Percentiles rank a stretch among this genome's conserved stretches.
Evolutionary conservation across 345 rosid species (phyloP).

Genomic region (Bruguiera sexangula): DNA sequence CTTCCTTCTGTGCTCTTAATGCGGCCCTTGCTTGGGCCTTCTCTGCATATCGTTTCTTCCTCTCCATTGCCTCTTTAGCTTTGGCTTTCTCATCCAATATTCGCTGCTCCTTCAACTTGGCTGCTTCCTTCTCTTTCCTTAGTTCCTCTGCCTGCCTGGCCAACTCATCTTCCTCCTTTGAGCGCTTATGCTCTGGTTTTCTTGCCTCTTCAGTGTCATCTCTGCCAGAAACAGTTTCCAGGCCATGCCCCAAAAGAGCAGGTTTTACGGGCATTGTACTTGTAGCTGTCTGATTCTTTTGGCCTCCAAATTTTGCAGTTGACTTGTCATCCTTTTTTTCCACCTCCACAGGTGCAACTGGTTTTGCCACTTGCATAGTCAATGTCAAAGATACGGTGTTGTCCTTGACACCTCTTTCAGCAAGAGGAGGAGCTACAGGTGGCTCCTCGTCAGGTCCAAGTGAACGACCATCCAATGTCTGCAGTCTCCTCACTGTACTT

Average conservation of each 20-base stretch:
- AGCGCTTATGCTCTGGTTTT: slow-evolving; percentile 49
- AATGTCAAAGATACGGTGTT: slow-evolving; percentile 19
- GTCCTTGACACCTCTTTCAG: slow-evolving; percentile 34
- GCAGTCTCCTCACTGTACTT: slow-evolving; percentile 65
- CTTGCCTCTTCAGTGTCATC: slow-evolving; percentile 41
- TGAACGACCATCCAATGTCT: slow-evolving; percentile 77
- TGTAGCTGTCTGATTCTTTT: slow-evolving; percentile 42
- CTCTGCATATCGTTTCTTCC: slow-evolving; percentile 67
- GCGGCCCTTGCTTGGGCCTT: slow-evolving; percentile 74
- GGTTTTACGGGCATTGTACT: slow-evolving; percentile 37
- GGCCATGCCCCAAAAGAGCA: slow-evolving; percentile 27
- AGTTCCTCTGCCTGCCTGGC: slow-evolving; percentile 69
- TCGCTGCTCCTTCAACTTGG: slow-evolving; percentile 53
- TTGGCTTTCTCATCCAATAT: slow-evolving; percentile 71
- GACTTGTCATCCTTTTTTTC: slow-evolving; percentile 32
- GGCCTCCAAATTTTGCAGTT: slow-evolving; percentile 32
- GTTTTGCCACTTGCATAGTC: slow-evolving; percentile 30
- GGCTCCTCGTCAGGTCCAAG: slow-evolving; percentile 79
- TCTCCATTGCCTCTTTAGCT: slow-evolving; percentile 75
- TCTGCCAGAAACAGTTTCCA: slow-evolving; percentile 32
- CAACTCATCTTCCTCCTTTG: slow-evolving; percentile 74
- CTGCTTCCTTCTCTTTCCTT: slow-evolving; percentile 66
- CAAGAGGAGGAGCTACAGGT: slow-evolving; percentile 42
- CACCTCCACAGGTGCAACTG: slow-evolving; percentile 29
- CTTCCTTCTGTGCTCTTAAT: slow-evolving; percentile 64